Evolutionary conservation across 495 filamentous ascomycete species (phyloP).

Genomic region (Neurospora tetraspora): DNA sequence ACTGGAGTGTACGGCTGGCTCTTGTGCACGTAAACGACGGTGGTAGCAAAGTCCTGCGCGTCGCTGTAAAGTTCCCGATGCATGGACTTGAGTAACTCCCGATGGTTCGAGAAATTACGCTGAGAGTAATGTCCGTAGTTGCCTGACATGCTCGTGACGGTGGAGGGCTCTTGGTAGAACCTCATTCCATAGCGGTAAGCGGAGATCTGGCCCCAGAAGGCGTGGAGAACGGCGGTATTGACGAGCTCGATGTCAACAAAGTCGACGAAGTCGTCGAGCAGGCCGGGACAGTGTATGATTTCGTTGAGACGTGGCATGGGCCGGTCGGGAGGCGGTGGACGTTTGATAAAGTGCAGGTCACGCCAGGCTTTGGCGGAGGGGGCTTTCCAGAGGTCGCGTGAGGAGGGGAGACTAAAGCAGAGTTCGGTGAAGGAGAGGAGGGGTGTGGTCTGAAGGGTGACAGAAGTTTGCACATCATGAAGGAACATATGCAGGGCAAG

Average conservation of each 20-base stretch:
- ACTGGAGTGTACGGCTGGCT: background rate
- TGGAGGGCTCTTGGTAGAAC: slow-evolving; percentile 2
- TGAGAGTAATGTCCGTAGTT: background rate
- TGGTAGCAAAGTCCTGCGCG: slow-evolving; percentile 6
- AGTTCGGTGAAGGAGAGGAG: slow-evolving; percentile 50
- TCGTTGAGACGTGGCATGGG: slow-evolving; percentile 9
- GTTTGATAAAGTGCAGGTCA: slow-evolving; percentile 24
- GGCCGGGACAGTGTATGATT: slow-evolving; percentile 14
- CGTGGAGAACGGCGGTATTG: slow-evolving; percentile 37
- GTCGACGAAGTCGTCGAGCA: slow-evolving; percentile 18
- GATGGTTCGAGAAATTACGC: slow-evolving; percentile 2
- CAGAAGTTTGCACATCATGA: slow-evolving; percentile 44
- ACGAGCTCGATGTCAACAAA: slow-evolving; percentile 38
- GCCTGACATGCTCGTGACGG: slow-evolving; percentile 3
- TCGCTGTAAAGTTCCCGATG: slow-evolving; percentile 13
- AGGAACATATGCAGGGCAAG: slow-evolving; percentile 42
- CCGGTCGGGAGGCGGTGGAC: background rate
- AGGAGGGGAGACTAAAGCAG: slow-evolving; percentile 40
- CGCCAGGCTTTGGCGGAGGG: slow-evolving; percentile 42
- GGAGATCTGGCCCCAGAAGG: slow-evolving; percentile 41
- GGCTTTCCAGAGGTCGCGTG: slow-evolving; percentile 42
- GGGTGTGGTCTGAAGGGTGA: slow-evolving; percentile 39
- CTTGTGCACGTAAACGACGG: background rate
- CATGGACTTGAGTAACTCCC: slow-evolving; percentile 4
- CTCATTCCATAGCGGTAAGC: slow-evolving; percentile 41